Evolutionary conservation across 148 eudicot species (phyloP).

Genomic region (Cornus controversa): DNA sequence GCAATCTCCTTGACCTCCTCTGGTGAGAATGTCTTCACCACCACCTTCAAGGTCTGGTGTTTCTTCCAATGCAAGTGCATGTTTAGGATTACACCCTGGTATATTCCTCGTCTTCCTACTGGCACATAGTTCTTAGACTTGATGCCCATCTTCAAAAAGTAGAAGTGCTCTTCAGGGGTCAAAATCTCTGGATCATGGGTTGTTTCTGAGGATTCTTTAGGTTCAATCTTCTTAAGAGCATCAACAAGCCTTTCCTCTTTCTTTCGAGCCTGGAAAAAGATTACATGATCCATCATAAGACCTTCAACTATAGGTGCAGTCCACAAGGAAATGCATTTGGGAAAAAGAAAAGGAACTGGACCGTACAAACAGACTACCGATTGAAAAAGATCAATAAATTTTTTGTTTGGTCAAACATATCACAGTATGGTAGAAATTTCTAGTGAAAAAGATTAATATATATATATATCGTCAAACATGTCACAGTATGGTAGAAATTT

Average conservation of each 20-base stretch:
- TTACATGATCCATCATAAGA: slow-evolving; percentile 5
- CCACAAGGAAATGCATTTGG: background rate
- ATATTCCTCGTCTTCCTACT: slow-evolving; percentile 86
- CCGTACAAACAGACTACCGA: no score
- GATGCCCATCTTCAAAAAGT: slow-evolving; percentile 86
- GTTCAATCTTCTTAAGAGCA: slow-evolving; percentile 77
- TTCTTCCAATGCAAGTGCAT: slow-evolving; percentile 99
- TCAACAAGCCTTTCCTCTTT: slow-evolving; percentile 76
- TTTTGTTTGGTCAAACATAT: no score
- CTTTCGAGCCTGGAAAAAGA: slow-evolving; percentile 60
- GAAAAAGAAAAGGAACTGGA: background rate
- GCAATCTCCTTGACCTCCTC: slow-evolving; percentile 94
- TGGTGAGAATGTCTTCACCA: slow-evolving; percentile 81
- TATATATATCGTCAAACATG: no score
- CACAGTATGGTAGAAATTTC: no score
- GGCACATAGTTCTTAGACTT: slow-evolving; percentile 93
- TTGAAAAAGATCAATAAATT: no score
- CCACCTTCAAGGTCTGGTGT: slow-evolving; percentile 86
- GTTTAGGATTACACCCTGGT: slow-evolving; percentile 90
- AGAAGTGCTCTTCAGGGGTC: slow-evolving; percentile 98
- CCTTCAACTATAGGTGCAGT: background rate
- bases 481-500: no score
- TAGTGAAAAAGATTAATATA: no score
- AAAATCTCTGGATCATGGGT: slow-evolving; percentile 91
- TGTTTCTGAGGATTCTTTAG: slow-evolving; percentile 80